Conservation (phyloP, 257 asterid species). For the Solanum appendiculatum region DNA sequence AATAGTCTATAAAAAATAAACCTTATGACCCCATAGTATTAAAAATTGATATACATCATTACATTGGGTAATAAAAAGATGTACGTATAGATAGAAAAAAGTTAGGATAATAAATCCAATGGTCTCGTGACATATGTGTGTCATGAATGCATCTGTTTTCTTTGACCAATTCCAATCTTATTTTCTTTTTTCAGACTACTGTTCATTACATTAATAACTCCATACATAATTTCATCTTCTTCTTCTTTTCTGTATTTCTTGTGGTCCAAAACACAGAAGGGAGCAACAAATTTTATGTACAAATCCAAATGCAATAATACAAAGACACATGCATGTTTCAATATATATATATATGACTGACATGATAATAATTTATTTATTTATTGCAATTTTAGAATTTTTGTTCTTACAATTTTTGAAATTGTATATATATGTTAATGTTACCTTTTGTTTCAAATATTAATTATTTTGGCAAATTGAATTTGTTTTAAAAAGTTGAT, state of each 20-base stretch:
- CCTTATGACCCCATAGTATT: no score
- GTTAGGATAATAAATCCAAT: background rate
- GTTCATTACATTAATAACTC: conserved; percentile 7
- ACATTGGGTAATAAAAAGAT: background rate
- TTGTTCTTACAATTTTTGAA: background rate
- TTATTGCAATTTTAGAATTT: background rate
- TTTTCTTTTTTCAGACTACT: conserved; percentile 16
- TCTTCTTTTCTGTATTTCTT: background rate
- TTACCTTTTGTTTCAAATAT: background rate
- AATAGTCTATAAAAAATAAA: no score
- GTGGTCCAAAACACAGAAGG: conserved; percentile 8
- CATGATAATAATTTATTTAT: background rate
- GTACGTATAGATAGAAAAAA: background rate
- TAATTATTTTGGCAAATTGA: background rate
- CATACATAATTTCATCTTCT: background rate
- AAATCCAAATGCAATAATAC: background rate
- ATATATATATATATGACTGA: background rate
- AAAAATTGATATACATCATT: background rate
- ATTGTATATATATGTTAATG: background rate
- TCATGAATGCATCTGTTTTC: conserved; percentile 24
- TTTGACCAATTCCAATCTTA: conserved; percentile 39
- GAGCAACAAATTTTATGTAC: background rate
- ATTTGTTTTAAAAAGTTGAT: background rate
- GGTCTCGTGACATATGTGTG: conserved; percentile 14
- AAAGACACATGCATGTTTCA: background rate